Base-by-base conservation (phyloP, 2,329 filamentous ascomycete genomes). In the Stagonosporopsis cucurbitacearum region DNA sequence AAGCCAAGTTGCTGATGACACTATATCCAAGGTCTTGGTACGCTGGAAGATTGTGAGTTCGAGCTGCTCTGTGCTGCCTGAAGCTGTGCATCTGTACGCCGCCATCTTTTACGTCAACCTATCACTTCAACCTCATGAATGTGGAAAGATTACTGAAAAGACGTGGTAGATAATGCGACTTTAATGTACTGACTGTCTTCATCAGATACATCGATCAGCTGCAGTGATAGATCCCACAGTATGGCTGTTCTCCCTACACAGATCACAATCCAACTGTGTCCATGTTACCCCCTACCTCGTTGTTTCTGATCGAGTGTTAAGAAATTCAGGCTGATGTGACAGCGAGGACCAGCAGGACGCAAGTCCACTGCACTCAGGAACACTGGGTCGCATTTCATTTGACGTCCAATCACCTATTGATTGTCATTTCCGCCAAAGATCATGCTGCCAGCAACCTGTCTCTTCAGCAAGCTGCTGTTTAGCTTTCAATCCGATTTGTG, bases 51-150 rank as follows among this genome's bases (percentile, higher is more conserved):
- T 22, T 1, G 19, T 39, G 13, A 42, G 50, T n/a, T 57, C 28
- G 12, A 49, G n/a, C 3, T 49, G 25, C 20, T 36, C 11, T n/a
- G 44, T 4, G 11, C 19, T 30, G 30, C 7, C 25, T 41, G 4
- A 4, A 13, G 22, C n/a, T 32, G 25, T 17, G 62, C 62, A 17
- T 60, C 64, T 1, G 13, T 65, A 63, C 61, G 66, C 3, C 65
- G 35, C 35, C 40, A 44, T 22, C 36, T 39, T 5, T 9, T 9
- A 44, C 20, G 17, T 43, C 42, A 23, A 44, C 8, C 19, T 28
- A 44, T 9, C 35, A 23, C 1, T 19, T 44, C 12, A 33, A 28
- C 9, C 36, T 37, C 9, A n/a, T n/a, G n/a, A n/a, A n/a, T n/a
- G n/a, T n/a, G n/a, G n/a, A n/a, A n/a, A n/a, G n/a, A n/a, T n/a